phyloP scores from a whole-genome alignment of 345 rosid species.

The Citrus cavaleriei region DNA sequence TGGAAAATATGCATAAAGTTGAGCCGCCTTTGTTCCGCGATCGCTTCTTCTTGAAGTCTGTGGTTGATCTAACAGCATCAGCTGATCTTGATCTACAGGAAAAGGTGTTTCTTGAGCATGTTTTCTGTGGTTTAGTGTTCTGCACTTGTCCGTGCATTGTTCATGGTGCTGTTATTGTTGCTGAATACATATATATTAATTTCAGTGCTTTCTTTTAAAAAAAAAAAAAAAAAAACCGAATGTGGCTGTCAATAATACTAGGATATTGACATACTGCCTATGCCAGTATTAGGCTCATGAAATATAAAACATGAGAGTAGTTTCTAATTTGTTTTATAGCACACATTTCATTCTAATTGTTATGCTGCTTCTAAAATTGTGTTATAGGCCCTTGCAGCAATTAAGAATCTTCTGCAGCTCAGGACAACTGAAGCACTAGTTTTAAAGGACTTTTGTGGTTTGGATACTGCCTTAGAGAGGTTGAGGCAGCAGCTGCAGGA shows the following conservation, averaged over 20 bases:
- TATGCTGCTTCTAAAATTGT: not conserved
- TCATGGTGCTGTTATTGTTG: not conserved
- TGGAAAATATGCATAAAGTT: conserved; percentile 42
- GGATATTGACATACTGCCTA: not conserved
- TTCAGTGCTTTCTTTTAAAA: not conserved
- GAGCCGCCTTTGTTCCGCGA: conserved; percentile 53
- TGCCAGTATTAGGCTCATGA: not conserved
- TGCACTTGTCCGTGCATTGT: not conserved
- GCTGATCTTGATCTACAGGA: conserved; percentile 88
- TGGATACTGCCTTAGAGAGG: conserved; percentile 60
- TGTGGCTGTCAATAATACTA: not conserved
- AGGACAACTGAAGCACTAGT: conserved; percentile 49
- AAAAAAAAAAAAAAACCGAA: not conserved
- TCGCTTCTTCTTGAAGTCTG: conserved; percentile 60
- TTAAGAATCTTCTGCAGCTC: conserved; percentile 72
- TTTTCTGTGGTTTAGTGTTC: not conserved
- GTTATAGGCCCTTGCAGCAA: conserved; percentile 70
- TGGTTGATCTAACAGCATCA: conserved; percentile 60
- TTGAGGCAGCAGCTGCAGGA: conserved; percentile 63
- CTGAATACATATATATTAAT: not conserved
- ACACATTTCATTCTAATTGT: not conserved
- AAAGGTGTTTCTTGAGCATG: conserved; percentile 47
- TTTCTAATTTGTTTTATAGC: not conserved
- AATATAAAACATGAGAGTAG: not conserved
- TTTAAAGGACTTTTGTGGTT: conserved; percentile 66